Evolutionary conservation across 2,329 filamentous ascomycete species (phyloP), one percentile per base, ranked within the genome.

Genomic region (Colletotrichum acutatum): DNA sequence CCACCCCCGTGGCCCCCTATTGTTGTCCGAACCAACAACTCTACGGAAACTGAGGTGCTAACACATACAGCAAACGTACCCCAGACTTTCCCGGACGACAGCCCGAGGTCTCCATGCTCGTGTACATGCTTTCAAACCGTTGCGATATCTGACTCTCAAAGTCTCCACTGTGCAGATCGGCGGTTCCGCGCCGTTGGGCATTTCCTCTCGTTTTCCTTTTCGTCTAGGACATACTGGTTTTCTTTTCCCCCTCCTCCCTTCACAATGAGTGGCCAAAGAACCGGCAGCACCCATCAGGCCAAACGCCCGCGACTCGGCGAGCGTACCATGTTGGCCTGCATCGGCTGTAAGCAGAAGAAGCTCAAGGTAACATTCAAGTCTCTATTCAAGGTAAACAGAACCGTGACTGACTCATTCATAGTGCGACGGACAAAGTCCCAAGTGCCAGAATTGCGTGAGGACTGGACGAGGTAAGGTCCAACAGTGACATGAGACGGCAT

Each of bases 391-490:
- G 12, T 58, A 22, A 8, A 22, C 19, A 49, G 4, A n/a, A 22
- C 22, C 22, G 12, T 16, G 16, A 37, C 19, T 34, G 19, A 3
- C 28, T 71, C 30, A 12, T 26, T 46, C 19, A 14, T n/a, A 78
- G 74, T 77, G 77, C 42, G 77, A 77, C 52, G 77, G 71, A 1
- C 66, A 76, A 74, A 78, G 57, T 19, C 77, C 78, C 16, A 77
- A 74, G 64, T 81, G 79, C 69, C 76, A 77, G 34, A 79, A 77
- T 52, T 80, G 79, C 69, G 56, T 72, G 22, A 76, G 73, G 56
- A 75, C 63, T 53, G 75, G 74, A 49, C 34, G 22, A 42, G 57
- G 57, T 37, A 30, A 16, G 28, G 57, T 28, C 26, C 57, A 49
- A 49, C 6, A 49, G 42, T n/a, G 19, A 49, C 8, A 9, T n/a